Conservation (phyloP, 176 grass and related monocot species). For the Ampelocalamus luodianensis region DNA sequence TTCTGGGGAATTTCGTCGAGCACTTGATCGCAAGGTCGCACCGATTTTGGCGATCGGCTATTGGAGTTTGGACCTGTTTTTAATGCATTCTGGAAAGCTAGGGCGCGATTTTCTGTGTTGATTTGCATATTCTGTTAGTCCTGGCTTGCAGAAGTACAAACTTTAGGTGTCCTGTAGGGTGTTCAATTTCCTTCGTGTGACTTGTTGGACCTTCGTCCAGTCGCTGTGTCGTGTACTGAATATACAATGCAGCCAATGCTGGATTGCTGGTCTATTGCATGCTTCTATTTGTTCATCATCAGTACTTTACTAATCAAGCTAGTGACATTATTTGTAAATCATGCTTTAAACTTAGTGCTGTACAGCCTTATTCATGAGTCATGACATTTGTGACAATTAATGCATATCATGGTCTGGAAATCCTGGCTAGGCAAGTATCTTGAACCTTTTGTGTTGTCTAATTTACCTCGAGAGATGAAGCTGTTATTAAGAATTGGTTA, state of each 20-base stretch:
- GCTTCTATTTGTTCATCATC: constrained; percentile 23
- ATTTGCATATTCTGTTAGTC: neutral
- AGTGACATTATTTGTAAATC: neutral
- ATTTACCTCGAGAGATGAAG: neutral
- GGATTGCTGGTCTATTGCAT: neutral
- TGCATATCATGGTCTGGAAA: neutral
- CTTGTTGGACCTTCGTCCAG: neutral
- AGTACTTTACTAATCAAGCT: neutral
- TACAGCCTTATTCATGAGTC: neutral
- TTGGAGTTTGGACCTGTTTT: neutral
- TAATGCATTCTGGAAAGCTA: neutral
- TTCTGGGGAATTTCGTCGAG: constrained; percentile 36
- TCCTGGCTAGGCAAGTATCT: neutral
- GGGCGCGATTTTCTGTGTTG: neutral
- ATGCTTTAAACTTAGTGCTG: too few species aligned
- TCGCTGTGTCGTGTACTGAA: neutral
- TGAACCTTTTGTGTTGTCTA: constrained; percentile 4
- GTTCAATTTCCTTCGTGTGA: neutral
- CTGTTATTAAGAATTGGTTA: neutral
- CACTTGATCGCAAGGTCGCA: neutral
- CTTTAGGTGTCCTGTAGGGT: neutral
- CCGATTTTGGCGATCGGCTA: neutral
- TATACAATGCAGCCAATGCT: constrained; percentile 21
- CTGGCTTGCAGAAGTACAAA: neutral
- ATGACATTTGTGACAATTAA: constrained; percentile 24